Evolutionary conservation across 176 grass and related monocot genomes (phyloP), one percentile per base, ranked within the genome.

Genomic region (Hordeum marinum): DNA sequence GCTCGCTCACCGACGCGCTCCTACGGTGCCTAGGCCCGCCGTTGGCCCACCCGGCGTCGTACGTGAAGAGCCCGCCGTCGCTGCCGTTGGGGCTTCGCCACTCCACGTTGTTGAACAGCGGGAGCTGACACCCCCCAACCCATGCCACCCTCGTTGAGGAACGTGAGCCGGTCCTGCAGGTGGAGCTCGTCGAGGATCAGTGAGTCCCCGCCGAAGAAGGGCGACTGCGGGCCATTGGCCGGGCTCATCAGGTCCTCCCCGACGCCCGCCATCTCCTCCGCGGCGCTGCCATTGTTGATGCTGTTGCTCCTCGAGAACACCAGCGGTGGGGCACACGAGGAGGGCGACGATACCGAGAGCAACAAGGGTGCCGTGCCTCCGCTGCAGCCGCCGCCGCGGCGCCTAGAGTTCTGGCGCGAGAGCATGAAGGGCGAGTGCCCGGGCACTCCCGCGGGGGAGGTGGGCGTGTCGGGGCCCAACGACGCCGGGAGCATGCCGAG

Each of bases 161-260:
- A 92, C 29, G 89, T 90, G 14, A 98, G 89, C 81, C 95, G 93
- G 4, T 98, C 96, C 79, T 91, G 96, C 69, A 98, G 85, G 80
- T 92, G 89, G 68, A 95, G 76, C 57, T 98, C 95, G 15, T 95
- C 95, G 27, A 92, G 50, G 60, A 50, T 50, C 42, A 84, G 86
- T 34, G 35, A 76, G 4, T 81, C 86, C 15, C 81, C 80, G 8
- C 55, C 76, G 4, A 87, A 94, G 75, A 94, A 94, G 4, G 92
- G 89, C 63, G 90, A 85, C 20, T 64, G 76, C 21, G 72, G 75
- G 1, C 78, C 84, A 59, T 76, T 86, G 0, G 82, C 80, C 10
- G 87, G 89, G 76, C 94, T 94, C 17, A 94, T 60, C 24, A 94
- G 88, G 63, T 95, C 92, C 34, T 95, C 95, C 27, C 76, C 88